Percentiles rank a stretch among this genome's conserved stretches.
Evolutionary conservation across 2,329 filamentous ascomycete genomes (phyloP).

Genomic region (Dactylellina haptotyla): DNA sequence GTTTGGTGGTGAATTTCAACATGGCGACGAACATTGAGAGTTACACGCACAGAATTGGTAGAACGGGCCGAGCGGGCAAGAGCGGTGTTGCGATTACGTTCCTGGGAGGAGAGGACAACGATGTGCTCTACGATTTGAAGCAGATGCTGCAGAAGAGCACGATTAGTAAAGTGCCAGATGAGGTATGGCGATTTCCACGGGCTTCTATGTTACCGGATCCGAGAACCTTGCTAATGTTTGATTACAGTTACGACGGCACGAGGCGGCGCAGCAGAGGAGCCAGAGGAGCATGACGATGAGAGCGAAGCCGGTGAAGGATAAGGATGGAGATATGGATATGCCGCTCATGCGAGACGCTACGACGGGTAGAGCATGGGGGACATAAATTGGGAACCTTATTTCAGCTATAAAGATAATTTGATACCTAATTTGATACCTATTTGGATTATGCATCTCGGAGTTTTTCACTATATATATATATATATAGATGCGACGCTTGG

Average conservation of each 20-base stretch:
- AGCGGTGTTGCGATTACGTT: slow-evolving; percentile 96
- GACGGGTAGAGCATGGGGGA: slow-evolving; percentile 47
- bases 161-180: slow-evolving; percentile 90
- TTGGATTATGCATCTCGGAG: background rate
- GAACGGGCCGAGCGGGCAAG: slow-evolving; percentile 97
- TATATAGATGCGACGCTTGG: no score
- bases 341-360: slow-evolving; percentile 50
- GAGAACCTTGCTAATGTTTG: slow-evolving; percentile 25
- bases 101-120: slow-evolving; percentile 85
- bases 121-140: slow-evolving; percentile 92
- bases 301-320: slow-evolving; percentile 46
- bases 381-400: slow-evolving; percentile 5
- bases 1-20: slow-evolving; percentile 97
- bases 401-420: background rate
- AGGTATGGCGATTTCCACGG: slow-evolving; percentile 51
- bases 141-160: slow-evolving; percentile 93
- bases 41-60: slow-evolving; percentile 95
- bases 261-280: slow-evolving; percentile 87
- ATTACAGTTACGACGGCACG: slow-evolving; percentile 72
- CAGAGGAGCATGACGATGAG: slow-evolving; percentile 60
- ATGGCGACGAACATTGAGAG: slow-evolving; percentile 93
- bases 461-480: background rate
- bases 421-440: background rate
- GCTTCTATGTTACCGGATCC: background rate
- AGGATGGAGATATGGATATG: slow-evolving; percentile 51